A percentile compares a stretch with the other conserved stretches of the same genome.
phyloP scores from a whole-genome alignment of 148 eudicot genomes.

The Euryodendron excelsum region DNA sequence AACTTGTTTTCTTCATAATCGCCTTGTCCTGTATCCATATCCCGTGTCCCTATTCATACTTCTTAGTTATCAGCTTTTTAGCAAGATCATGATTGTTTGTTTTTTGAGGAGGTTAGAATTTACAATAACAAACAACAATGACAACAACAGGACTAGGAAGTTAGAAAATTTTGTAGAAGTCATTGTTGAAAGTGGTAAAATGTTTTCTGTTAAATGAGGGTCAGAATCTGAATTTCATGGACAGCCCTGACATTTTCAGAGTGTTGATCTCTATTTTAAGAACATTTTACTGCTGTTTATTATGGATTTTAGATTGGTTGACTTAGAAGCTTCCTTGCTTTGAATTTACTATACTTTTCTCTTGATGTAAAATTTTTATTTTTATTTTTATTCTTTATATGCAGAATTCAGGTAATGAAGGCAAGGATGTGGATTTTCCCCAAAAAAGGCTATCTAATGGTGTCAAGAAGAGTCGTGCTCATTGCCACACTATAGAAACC shows the following conservation, averaged over 20 bases:
- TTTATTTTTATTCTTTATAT: not conserved
- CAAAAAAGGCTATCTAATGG: not conserved
- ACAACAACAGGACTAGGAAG: too few relatives aligned
- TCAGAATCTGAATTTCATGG: not conserved
- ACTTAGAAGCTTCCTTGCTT: not conserved
- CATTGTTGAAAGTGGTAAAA: not conserved
- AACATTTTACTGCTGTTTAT: not conserved
- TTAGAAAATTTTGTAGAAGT: not conserved
- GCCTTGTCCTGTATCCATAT: too few relatives aligned
- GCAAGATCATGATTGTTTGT: too few relatives aligned
- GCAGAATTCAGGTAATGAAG: constrained; percentile 23
- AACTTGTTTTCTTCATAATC: too few relatives aligned
- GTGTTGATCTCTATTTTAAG: not conserved
- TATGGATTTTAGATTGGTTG: not conserved
- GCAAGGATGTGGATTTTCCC: not conserved
- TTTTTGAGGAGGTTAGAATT: too few relatives aligned
- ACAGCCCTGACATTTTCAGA: not conserved
- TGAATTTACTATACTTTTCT: not conserved
- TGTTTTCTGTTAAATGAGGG: not conserved
- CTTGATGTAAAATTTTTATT: not conserved
- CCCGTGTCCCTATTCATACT: too few relatives aligned
- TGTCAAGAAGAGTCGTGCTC: constrained; percentile 15
- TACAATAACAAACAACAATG: too few relatives aligned
- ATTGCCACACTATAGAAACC: not conserved
- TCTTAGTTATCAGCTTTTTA: too few relatives aligned